Base-by-base conservation (phyloP, 176 grass and related monocot species). In the Ensete ventricosum region DNA sequence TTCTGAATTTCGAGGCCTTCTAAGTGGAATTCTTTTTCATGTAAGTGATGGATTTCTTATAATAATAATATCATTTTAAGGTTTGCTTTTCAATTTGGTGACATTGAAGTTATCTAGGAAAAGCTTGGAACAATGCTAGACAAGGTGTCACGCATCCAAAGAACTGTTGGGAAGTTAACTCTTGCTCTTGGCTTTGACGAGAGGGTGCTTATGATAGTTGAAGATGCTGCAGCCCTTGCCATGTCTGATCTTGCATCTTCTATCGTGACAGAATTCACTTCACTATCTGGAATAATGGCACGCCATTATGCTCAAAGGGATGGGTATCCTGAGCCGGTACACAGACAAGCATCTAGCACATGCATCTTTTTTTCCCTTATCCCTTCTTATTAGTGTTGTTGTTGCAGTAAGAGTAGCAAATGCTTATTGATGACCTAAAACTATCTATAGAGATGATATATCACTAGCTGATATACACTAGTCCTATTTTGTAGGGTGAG, bases 91-190 rank as follows among this genome's bases (percentile, higher is more conserved):
- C 22, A 5, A n/a, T 71, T 62, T 78, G 19, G 73, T 79, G 29
- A 55, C 17, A 16, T 27, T 79, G 67, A 59, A 67, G 69, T 81
- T 76, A 34, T 84, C 71, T 81, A 97, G 94, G 94, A 97, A 83
- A 93, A 89, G 48, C 90, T 97, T 73, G 94, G 90, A 69, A 97
- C 94, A 21, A 93, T 97, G 87, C 84, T 97, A 19, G 94, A 97
- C 84, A 97, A 97, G 85, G 86, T 92, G 81, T 79, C 51, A 76
- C 90, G 88, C 57, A 77, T 93, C 21, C 83, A 97, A 60, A 75
- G 69, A 51, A 85, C 53, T 64, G 84, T 88, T 76, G 43, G 80
- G 59, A 81, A 86, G 62, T 71, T 97, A 75, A 67, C 90, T 57
- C 71, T 58, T 73, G 69, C 85, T 69, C 84, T 96, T 0, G 82